Percentiles rank a stretch among this genome's conserved stretches.
Conservation (phyloP, 1,284 basidiomycete species). For the Malassezia obtusa region DNA sequence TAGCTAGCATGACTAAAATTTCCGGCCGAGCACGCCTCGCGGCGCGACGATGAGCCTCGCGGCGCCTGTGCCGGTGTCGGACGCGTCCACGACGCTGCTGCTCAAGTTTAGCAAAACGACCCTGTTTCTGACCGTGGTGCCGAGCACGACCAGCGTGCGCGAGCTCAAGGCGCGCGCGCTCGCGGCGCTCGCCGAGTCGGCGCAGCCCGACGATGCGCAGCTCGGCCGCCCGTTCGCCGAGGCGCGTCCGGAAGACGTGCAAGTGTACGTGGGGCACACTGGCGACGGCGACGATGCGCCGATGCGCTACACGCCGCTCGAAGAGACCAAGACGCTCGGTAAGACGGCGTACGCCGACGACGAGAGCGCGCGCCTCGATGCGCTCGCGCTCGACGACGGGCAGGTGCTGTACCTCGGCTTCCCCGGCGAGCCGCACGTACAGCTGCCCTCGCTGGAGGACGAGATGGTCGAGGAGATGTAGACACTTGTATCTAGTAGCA, state of each 20-base stretch:
- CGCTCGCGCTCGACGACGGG: neutral
- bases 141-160: neutral
- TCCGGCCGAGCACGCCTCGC: neutral
- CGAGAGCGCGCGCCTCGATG: neutral
- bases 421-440: conserved; percentile 5
- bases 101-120: conserved; percentile 14
- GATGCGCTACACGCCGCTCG: neutral
- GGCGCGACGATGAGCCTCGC: neutral
- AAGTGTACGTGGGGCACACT: neutral
- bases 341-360: conserved; percentile 1
- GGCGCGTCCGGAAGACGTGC: neutral
- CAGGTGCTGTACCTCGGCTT: conserved; percentile 13
- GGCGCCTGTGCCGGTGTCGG: conserved; percentile 1
- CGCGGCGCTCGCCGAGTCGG: neutral
- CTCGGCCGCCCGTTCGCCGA: conserved; percentile 8
- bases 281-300: neutral
- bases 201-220: conserved; percentile 7
- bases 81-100: conserved; percentile 3
- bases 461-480: conserved; percentile 1
- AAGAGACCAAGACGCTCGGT: neutral
- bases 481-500: neutral
- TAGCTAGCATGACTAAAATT: neutral
- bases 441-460: conserved; percentile 11
- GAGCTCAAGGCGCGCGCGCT: neutral
- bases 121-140: conserved; percentile 4